A percentile compares a stretch with the other conserved stretches of the same genome.
Evolutionary conservation across 345 rosid species (phyloP).

Genomic region (Lepidium africanum): DNA sequence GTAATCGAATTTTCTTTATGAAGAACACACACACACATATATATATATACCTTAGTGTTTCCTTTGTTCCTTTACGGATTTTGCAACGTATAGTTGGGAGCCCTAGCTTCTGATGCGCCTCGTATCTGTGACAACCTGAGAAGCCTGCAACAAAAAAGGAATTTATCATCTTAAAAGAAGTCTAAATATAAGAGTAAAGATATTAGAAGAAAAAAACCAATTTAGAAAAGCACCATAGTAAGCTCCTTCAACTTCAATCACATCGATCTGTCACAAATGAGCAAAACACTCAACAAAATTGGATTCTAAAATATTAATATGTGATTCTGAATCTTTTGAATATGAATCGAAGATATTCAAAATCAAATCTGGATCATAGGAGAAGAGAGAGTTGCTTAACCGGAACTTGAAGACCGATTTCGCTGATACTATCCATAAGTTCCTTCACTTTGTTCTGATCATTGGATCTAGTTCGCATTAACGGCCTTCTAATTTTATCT

Average conservation of each 20-base stretch:
- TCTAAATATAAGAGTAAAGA: neutral
- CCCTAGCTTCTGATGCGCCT: conserved; percentile 83
- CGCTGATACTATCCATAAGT: conserved; percentile 70
- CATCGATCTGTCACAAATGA: conserved; percentile 67
- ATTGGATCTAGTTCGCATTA: conserved; percentile 78
- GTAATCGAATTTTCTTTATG: neutral
- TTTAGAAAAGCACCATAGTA: conserved; percentile 51
- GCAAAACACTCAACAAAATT: neutral
- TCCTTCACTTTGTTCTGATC: conserved; percentile 76
- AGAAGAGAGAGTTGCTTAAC: conserved; percentile 27
- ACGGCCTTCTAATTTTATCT: conserved; percentile 73
- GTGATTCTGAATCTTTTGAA: neutral
- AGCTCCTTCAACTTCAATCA: conserved; percentile 85
- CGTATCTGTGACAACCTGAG: conserved; percentile 89
- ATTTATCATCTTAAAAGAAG: neutral
- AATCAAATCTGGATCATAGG: neutral
- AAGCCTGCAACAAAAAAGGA: conserved; percentile 40
- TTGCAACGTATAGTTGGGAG: conserved; percentile 86
- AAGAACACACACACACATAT: neutral
- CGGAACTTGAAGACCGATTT: conserved; percentile 91
- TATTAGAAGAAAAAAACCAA: neutral
- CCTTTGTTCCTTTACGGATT: conserved; percentile 83
- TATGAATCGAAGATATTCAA: neutral
- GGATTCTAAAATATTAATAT: neutral
- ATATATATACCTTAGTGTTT: conserved; percentile 54